Percentiles rank a stretch among this genome's conserved stretches.
Conservation (phyloP, 768 basidiomycete species). For the Holtermanniella nyarrowii region DNA sequence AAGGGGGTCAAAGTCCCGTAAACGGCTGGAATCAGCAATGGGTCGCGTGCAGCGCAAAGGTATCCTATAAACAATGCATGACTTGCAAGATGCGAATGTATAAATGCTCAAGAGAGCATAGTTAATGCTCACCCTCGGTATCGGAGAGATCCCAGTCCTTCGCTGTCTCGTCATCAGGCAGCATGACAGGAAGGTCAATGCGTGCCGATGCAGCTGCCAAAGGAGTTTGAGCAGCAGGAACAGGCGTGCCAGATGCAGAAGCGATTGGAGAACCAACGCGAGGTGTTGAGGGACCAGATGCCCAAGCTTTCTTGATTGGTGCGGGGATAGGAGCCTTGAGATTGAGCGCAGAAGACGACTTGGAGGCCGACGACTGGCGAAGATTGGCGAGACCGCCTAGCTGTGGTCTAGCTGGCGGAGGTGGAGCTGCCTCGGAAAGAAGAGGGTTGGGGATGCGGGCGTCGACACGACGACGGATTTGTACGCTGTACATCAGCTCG, state of each 20-base stretch:
- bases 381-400: conserved; percentile 11
- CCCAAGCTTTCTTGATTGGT: conserved; percentile 1
- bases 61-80: too few species aligned
- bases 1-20: too few species aligned
- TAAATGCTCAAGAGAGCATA: not conserved
- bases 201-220: not conserved
- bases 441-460: conserved; percentile 64
- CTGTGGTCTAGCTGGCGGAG: conserved; percentile 10
- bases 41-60: too few species aligned
- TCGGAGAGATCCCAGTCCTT: conserved; percentile 12
- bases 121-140: conserved; percentile 1
- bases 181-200: not conserved
- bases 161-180: conserved; percentile 1
- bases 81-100: too few species aligned
- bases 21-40: too few species aligned
- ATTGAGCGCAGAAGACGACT: not conserved
- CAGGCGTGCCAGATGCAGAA: not conserved
- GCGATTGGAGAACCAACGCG: not conserved
- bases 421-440: conserved; percentile 48
- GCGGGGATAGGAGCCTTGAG: not conserved
- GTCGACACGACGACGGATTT: conserved; percentile 70
- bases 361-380: not conserved
- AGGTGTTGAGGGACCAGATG: not conserved
- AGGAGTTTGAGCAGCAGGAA: not conserved
- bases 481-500: conserved; percentile 49